phyloP scores from a whole-genome alignment of 164 flowering plant species.

The Aristolochia fimbriata region DNA sequence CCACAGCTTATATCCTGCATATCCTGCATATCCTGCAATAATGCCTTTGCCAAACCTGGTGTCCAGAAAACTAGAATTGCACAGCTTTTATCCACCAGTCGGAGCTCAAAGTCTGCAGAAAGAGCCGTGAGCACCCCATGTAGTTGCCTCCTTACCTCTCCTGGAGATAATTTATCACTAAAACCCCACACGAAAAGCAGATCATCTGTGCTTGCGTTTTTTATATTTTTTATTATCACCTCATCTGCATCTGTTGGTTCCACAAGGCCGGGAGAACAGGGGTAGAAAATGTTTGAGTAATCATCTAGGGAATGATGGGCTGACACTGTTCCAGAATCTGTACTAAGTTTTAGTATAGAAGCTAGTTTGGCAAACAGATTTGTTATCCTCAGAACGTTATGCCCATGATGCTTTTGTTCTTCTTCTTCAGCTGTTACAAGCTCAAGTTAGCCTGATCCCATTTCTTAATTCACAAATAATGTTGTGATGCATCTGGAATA shows the following conservation, averaged over 20 bases:
- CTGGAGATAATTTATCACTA: constrained; percentile 32
- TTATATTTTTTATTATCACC: constrained; percentile 24
- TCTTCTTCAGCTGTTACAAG: constrained; percentile 21
- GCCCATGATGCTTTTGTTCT: constrained; percentile 46
- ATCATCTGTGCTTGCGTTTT: constrained; percentile 36
- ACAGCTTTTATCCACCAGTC: constrained; percentile 56
- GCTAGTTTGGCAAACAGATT: constrained; percentile 53
- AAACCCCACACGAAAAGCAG: constrained; percentile 83
- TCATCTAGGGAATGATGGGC: constrained; percentile 13
- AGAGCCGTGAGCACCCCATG: constrained; percentile 38
- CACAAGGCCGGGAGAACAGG: constrained; percentile 15
- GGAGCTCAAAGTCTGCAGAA: constrained; percentile 54
- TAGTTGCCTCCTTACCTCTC: constrained; percentile 35
- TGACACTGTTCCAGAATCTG: not conserved
- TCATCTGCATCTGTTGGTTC: constrained; percentile 28
- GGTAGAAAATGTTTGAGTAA: constrained; percentile 30
- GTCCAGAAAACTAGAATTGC: constrained; percentile 57
- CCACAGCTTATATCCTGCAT: constrained; percentile 33
- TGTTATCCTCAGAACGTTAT: constrained; percentile 39
- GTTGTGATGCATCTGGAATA: too few species aligned
- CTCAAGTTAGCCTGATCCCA: too few species aligned
- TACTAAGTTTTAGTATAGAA: constrained; percentile 34
- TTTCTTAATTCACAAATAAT: too few species aligned
- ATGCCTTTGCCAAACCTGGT: constrained; percentile 30
- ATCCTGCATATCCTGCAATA: constrained; percentile 43